Percentiles rank a stretch among this genome's conserved stretches.
These are phyloP conservation scores for Hymenoscyphus scutula DNA, from an alignment of 2,329 filamentous ascomycete species.

Conservation along the genomic window DNA sequence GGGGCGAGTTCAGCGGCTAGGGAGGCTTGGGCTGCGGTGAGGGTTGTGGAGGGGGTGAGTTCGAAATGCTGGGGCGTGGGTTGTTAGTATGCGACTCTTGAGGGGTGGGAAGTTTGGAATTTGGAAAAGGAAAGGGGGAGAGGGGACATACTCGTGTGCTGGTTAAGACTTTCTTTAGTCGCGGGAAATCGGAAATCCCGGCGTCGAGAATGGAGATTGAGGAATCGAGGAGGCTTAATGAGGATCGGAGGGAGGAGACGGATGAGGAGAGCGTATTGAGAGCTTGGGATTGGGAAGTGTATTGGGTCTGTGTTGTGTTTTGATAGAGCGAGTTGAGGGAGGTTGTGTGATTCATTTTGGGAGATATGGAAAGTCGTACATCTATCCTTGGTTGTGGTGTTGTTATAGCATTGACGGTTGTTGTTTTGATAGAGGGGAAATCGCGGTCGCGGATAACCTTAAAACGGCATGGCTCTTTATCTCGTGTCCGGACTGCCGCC, in stretches of 20 bases:
- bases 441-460: background rate
- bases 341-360: slow-evolving; percentile 11
- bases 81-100: background rate
- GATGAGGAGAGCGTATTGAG: slow-evolving; percentile 37
- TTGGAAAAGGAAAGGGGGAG: background rate
- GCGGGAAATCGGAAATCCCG: slow-evolving; percentile 37
- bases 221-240: slow-evolving; percentile 39
- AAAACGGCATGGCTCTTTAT: too few relatives aligned
- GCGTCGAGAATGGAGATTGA: slow-evolving; percentile 32
- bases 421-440: background rate
- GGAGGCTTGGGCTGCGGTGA: slow-evolving; percentile 61
- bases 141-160: slow-evolving; percentile 35
- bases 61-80: slow-evolving; percentile 60
- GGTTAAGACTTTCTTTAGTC: slow-evolving; percentile 38
- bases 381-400: background rate
- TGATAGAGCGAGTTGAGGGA: slow-evolving; percentile 11
- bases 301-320: slow-evolving; percentile 2
- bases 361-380: background rate
- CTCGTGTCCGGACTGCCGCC: too few relatives aligned
- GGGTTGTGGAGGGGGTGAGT: slow-evolving; percentile 64
- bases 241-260: slow-evolving; percentile 39
- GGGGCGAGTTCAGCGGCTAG: slow-evolving; percentile 69
- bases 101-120: background rate
- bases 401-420: background rate
- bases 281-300: slow-evolving; percentile 12